phyloP scores from a whole-genome alignment of 495 filamentous ascomycete genomes.

The Choiromyces venosus region DNA sequence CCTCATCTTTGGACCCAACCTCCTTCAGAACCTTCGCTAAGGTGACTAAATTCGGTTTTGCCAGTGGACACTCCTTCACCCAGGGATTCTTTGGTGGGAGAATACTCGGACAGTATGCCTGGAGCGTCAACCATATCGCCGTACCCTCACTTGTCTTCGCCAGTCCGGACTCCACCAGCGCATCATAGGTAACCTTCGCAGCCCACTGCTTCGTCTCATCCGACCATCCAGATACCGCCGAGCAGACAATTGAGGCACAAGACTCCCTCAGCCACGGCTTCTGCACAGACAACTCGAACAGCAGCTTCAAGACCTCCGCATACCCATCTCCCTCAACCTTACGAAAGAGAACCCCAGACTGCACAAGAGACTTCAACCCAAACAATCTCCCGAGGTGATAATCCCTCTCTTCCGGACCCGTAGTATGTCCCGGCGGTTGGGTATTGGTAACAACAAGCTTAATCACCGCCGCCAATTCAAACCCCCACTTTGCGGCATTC shows the following conservation, averaged over 20 bases:
- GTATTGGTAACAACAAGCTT: conserved; percentile 65
- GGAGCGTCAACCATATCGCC: conserved; percentile 73
- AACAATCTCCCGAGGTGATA: conserved; percentile 79
- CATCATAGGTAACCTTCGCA: conserved; percentile 58
- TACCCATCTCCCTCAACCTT: conserved; percentile 44
- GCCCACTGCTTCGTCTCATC: conserved; percentile 39
- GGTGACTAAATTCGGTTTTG: conserved; percentile 54
- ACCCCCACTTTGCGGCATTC: conserved; percentile 42
- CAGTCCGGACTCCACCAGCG: conserved; percentile 57
- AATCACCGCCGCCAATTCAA: conserved; percentile 56
- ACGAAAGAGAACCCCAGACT: conserved; percentile 64
- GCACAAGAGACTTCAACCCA: conserved; percentile 75
- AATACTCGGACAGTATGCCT: conserved; percentile 58
- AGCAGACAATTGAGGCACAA: conserved; percentile 62
- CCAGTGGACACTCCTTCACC: conserved; percentile 67
- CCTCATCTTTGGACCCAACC: conserved; percentile 53
- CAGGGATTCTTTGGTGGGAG: conserved; percentile 65
- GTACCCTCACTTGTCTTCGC: conserved; percentile 78
- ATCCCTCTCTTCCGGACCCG: conserved; percentile 78
- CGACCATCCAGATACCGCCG: conserved; percentile 19
- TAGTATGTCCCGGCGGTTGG: conserved; percentile 56
- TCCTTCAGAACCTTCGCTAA: conserved; percentile 76
- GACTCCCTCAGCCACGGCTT: conserved; percentile 87
- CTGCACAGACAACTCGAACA: conserved; percentile 55
- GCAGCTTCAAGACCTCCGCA: conserved; percentile 51